Base-by-base conservation (phyloP, 495 filamentous ascomycete genomes). In the Talaromyces stipitatus region DNA sequence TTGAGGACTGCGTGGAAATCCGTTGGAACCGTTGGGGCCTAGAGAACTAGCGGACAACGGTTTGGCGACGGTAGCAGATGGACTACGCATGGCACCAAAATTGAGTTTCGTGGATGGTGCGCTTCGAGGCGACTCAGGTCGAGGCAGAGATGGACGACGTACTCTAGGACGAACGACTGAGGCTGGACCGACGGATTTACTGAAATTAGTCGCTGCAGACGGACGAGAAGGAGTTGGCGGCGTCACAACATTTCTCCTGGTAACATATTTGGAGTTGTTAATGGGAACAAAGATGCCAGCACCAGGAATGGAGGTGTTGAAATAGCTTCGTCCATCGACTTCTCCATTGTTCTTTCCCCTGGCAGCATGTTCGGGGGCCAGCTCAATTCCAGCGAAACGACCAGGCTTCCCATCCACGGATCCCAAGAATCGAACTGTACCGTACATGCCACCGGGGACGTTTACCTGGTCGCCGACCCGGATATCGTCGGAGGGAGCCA, bases 271-370 rank as follows among this genome's bases (percentile, higher is more conserved):
- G 43, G 87, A 87, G 68, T 92, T 92, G 70, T 87, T 87, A 54
- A 95, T 80, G 10, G 94, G 95, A 4, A 99, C 81, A 66, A 99
- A 99, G 64, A 99, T 97, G 28, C 94, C 94, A 6, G 92, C 83
- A 27, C 89, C 89, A 11, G 86, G 80, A 32, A 83, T 72, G 2
- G 82, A 80, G 7, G 95, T 96, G 3, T 77, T 79, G 66, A 98
- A 98, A 73, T 98, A 98, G 46, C 69, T 71, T 38, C 66, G 67
- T 23, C 94, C 95, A 60, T 99, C 94, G 48, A 99, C 95, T 73
- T 95, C 92, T 32, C 94, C 94, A 62, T 79, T 92, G 66, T 99
- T 99, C 76, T 99, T 98, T 29, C 94, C 94, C 64, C 89, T 82
- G 30, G 77, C 69, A 45, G 92, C 86, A 67, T 83, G 91, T 60